These are phyloP conservation scores for Seiridium unicorne DNA, from an alignment of 2,329 filamentous ascomycete genomes.

Conservation along the genomic window DNA sequence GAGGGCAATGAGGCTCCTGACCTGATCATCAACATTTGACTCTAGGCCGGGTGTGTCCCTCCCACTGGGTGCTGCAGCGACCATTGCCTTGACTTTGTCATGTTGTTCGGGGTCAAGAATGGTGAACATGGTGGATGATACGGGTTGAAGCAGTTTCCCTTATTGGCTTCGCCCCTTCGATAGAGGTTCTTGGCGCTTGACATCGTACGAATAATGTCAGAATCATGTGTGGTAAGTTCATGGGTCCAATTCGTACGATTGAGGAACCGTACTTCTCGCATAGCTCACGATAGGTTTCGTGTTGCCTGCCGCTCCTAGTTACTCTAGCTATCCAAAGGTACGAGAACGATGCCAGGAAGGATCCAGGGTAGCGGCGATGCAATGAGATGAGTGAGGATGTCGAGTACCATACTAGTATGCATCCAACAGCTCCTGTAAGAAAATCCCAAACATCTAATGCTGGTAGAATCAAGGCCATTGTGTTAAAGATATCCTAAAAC, in stretches of 20 bases:
- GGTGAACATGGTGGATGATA: constrained; percentile 15
- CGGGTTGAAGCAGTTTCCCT: constrained; percentile 14
- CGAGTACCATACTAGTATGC: too few species aligned
- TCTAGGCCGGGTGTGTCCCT: constrained; percentile 17
- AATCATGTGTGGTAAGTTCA: constrained; percentile 18
- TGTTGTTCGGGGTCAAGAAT: constrained; percentile 12
- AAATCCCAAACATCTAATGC: too few species aligned
- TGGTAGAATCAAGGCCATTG: too few species aligned
- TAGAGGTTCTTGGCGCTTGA: constrained; percentile 16
- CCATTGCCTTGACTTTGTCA: constrained; percentile 18
- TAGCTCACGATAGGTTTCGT: not conserved
- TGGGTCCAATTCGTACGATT: constrained; percentile 21
- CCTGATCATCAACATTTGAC: constrained; percentile 13
- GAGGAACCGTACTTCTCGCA: constrained; percentile 13
- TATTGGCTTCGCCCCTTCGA: constrained; percentile 16
- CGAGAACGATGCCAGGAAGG: not conserved
- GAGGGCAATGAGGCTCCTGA: constrained; percentile 11
- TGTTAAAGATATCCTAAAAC: too few species aligned
- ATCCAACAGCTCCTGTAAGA: too few species aligned
- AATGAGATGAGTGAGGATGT: too few species aligned
- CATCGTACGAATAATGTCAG: constrained; percentile 16
- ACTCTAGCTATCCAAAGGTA: not conserved
- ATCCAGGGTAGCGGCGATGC: too few species aligned
- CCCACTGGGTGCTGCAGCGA: constrained; percentile 19
- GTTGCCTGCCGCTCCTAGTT: not conserved